phyloP scores from a whole-genome alignment of 768 basidiomycete species.

The Rhizopogon vinicolor region DNA sequence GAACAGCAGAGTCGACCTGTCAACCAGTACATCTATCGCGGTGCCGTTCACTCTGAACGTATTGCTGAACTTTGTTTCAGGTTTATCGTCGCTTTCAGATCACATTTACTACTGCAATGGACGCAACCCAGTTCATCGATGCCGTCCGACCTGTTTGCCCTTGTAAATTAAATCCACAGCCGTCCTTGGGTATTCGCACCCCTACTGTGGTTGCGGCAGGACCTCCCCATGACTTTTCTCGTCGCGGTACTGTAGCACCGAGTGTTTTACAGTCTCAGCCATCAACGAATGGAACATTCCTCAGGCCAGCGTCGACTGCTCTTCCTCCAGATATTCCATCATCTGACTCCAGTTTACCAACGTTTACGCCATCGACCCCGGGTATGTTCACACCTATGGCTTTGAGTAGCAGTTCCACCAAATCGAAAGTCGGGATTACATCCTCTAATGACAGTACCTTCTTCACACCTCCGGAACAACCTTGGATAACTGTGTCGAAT shows the following conservation, averaged over 20 bases:
- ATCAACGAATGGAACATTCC: not conserved
- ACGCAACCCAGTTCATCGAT: conserved; percentile 55
- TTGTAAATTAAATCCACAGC: conserved; percentile 55
- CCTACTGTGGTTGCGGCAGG: conserved; percentile 9
- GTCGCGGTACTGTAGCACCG: conserved; percentile 9
- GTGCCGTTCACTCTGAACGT: not conserved
- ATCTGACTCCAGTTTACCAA: not conserved
- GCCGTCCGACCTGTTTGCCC: conserved; percentile 67
- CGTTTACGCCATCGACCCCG: conserved; percentile 5
- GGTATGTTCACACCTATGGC: conserved; percentile 5
- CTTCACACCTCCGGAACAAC: conserved; percentile 22
- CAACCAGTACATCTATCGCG: conserved; percentile 24
- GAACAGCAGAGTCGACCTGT: conserved; percentile 22
- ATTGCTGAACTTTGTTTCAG: conserved; percentile 30
- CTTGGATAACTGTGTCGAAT: not conserved
- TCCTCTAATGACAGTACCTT: conserved; percentile 20
- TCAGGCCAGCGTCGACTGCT: not conserved
- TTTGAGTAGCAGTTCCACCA: not conserved
- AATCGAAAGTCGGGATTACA: not conserved
- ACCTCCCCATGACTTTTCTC: conserved; percentile 6
- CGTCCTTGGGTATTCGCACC: conserved; percentile 15
- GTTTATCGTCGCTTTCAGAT: conserved; percentile 74
- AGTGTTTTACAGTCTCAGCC: conserved; percentile 1
- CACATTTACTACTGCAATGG: conserved; percentile 48
- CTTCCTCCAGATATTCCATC: not conserved